Conservation (phyloP, 495 filamentous ascomycete species). For the Entonaema liquescens region DNA sequence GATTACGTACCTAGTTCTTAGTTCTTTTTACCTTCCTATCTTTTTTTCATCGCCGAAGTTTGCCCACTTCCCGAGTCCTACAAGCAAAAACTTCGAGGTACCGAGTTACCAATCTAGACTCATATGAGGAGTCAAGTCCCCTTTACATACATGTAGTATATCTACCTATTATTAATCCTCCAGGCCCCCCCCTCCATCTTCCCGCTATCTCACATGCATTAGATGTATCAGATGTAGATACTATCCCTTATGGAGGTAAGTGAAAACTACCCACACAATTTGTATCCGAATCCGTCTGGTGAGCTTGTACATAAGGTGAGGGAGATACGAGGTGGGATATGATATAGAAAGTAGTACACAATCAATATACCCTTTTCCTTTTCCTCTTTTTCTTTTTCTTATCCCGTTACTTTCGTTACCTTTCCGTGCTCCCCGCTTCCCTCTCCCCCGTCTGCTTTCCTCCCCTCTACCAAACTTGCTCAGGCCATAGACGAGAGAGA, state of each 20-base stretch:
- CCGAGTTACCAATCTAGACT: background rate
- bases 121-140: background rate
- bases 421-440: conserved; percentile 5
- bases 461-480: background rate
- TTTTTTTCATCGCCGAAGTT: background rate
- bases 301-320: conserved; percentile 9
- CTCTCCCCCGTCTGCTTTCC: background rate
- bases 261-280: conserved; percentile 7
- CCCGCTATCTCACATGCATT: background rate
- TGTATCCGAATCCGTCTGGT: conserved; percentile 24
- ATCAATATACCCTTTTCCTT: conserved; percentile 3
- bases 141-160: too few relatives aligned
- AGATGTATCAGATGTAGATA: background rate
- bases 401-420: background rate
- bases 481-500: background rate
- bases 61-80: background rate
- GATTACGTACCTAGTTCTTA: background rate
- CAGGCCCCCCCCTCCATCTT: background rate
- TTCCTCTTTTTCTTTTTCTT: too few relatives aligned
- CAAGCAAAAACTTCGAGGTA: background rate
- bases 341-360: conserved; percentile 6
- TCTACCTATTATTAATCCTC: conserved; percentile 24
- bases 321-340: background rate
- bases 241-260: conserved; percentile 30
- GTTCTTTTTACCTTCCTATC: background rate